Base-by-base conservation (phyloP, 1,284 basidiomycete genomes). In the Termitomyces sp. region DNA sequence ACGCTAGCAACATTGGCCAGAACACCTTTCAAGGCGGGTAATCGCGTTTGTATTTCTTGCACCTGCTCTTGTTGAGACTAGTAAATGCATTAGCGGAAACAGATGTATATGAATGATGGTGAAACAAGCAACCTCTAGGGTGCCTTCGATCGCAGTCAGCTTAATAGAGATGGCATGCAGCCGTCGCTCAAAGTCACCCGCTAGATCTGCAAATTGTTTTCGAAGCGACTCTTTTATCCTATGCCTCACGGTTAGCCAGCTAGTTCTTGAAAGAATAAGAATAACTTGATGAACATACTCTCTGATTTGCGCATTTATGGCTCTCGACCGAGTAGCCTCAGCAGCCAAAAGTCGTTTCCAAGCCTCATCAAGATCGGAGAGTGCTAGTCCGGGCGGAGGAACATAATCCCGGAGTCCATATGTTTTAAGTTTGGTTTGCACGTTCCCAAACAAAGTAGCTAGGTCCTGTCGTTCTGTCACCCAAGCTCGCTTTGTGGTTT, bases 351-450 rank as follows among this genome's bases (percentile, higher is more conserved):
- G 75, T 10, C 68, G 73, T 45, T 81, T 80, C 96, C 96, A 98
- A 1, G 83, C 82, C 40, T 72, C 68, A 55, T 95, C 94, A 39
- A 98, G 71, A 67, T 97, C 91, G 50, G 78, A 73, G 42, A 89
- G 75, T 17, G 82, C 71, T 15, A 94, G 70, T 1, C 90, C 92
- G 8, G 73, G 67, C 3, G 84, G 83, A n/a, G 94, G 93, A 17
- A 87, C 77, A 70, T 95, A 98, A 62, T 90, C 84, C 51, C 84
- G 76, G 58, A 98, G 68, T 10, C 88, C 85, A 72, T 98, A 98
- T 13, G 95, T 98, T 68, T 82, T 84, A 59, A 99, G 74, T 70
- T 98, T 98, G 1, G 94, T 98, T 69, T 95, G 92, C 36, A 99
- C 89, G 66, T 98, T 98, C 4, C 90, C 87, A 62, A 98, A 91